Percentiles rank a stretch among this genome's conserved stretches.
These are phyloP conservation scores for Pseudofabraea citricarpa DNA, from an alignment of 2,329 filamentous ascomycete genomes.

Conservation along the genomic window DNA sequence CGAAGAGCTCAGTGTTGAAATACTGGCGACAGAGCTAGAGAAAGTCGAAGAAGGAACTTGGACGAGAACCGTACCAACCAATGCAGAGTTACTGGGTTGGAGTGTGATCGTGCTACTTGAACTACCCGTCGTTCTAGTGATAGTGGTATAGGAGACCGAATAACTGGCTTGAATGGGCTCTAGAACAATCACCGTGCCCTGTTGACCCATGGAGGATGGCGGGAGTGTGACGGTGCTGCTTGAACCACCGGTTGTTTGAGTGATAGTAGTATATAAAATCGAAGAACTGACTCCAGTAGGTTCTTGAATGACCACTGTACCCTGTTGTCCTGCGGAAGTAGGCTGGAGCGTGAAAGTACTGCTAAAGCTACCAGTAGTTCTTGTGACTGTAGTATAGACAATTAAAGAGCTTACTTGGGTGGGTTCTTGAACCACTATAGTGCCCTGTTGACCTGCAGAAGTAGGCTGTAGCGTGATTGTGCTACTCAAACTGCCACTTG, in stretches of 20 bases:
- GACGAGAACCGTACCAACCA: not conserved
- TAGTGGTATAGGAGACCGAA: too few species aligned
- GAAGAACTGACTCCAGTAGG: not conserved
- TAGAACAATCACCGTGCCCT: not conserved
- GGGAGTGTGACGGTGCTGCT: not conserved
- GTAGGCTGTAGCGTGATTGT: not conserved
- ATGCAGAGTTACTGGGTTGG: not conserved
- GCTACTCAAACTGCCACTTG: not conserved
- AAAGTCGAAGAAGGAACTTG: too few species aligned
- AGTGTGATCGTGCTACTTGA: too few species aligned
- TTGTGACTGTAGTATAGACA: not conserved
- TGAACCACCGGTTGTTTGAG: not conserved
- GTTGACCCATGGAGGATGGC: not conserved
- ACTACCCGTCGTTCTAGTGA: too few species aligned
- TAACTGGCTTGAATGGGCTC: too few species aligned
- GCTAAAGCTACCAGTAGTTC: not conserved
- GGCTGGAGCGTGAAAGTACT: not conserved
- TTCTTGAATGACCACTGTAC: not conserved
- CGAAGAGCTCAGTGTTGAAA: too few species aligned
- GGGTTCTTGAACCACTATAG: not conserved
- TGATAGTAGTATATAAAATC: not conserved
- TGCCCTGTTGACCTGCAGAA: not conserved
- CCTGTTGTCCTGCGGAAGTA: not conserved
- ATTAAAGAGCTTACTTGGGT: not conserved
- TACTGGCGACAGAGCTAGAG: too few species aligned